A percentile compares a stretch with the other conserved stretches of the same genome.
Evolutionary conservation across 768 basidiomycete species (phyloP).

Genomic region (Hemileccinum rubropunctum): DNA sequence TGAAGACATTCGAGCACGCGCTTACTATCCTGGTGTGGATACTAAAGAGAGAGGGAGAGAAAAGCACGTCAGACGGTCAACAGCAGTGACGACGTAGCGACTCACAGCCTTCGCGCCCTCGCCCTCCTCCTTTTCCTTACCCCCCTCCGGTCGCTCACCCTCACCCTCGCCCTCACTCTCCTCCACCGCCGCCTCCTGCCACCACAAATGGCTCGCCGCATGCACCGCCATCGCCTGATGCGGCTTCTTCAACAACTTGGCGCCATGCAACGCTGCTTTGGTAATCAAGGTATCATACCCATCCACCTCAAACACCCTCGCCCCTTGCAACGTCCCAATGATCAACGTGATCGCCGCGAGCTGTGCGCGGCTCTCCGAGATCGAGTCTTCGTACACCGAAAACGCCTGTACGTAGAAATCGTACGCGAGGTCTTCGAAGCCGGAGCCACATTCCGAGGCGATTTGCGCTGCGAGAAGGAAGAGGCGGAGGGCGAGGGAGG

Average conservation of each 20-base stretch:
- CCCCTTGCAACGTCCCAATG: constrained; percentile 85
- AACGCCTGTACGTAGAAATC: constrained; percentile 98
- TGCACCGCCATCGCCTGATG: constrained; percentile 96
- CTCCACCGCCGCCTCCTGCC: constrained; percentile 68
- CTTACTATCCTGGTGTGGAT: constrained; percentile 91
- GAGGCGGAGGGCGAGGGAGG: constrained; percentile 86
- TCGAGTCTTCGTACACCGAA: constrained; percentile 96
- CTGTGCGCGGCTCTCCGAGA: constrained; percentile 93
- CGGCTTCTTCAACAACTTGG: constrained; percentile 95
- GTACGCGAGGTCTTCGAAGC: constrained; percentile 93
- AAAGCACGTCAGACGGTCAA: neutral
- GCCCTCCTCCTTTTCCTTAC: constrained; percentile 40
- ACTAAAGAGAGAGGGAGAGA: constrained; percentile 37
- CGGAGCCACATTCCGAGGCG: constrained; percentile 89
- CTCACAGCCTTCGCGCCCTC: constrained; percentile 53
- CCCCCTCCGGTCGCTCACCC: constrained; percentile 20
- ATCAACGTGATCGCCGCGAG: constrained; percentile 96
- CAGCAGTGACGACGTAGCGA: constrained; percentile 12
- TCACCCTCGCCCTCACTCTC: constrained; percentile 35
- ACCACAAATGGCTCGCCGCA: constrained; percentile 97
- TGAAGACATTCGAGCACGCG: constrained; percentile 97
- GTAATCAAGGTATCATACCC: constrained; percentile 98
- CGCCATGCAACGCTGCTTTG: constrained; percentile 96
- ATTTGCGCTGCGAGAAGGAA: constrained; percentile 97
- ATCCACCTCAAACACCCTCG: constrained; percentile 88